phyloP scores from a whole-genome alignment of 2,329 filamentous ascomycete genomes.

The Venturia effusa region DNA sequence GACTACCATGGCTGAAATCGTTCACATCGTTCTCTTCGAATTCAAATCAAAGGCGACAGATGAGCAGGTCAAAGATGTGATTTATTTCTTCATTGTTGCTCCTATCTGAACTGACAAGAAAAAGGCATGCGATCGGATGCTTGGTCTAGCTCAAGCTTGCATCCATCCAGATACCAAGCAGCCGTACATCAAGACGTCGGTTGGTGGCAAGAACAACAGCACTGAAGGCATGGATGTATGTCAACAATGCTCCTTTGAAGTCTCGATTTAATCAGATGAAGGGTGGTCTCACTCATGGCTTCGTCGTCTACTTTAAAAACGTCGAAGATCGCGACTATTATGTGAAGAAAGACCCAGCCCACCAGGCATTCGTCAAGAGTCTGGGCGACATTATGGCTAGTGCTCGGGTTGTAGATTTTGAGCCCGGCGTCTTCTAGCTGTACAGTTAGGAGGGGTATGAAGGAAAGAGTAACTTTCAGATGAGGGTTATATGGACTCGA shows the following conservation, averaged over 20 bases:
- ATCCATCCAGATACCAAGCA: conserved; percentile 46
- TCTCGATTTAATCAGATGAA: conserved; percentile 11
- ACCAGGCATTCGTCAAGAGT: conserved; percentile 48
- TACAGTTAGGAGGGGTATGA: neutral
- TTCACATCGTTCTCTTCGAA: conserved; percentile 59
- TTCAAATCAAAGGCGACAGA: conserved; percentile 44
- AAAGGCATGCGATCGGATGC: conserved; percentile 46
- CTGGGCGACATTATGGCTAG: conserved; percentile 39
- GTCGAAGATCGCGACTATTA: conserved; percentile 59
- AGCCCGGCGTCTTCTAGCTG: conserved; percentile 37
- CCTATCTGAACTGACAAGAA: conserved; percentile 8
- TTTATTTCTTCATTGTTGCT: conserved; percentile 13
- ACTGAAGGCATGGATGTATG: conserved; percentile 49
- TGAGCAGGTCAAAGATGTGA: conserved; percentile 46
- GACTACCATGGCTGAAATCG: conserved; percentile 44
- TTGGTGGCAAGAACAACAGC: conserved; percentile 52
- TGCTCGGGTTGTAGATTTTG: conserved; percentile 51
- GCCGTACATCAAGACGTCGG: conserved; percentile 48
- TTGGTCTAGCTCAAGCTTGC: conserved; percentile 47
- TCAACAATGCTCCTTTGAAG: neutral
- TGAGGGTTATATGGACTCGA: neutral
- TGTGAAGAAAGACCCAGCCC: conserved; percentile 51
- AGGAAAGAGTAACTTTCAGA: neutral
- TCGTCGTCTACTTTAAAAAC: conserved; percentile 56
- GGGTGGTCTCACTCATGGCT: conserved; percentile 58